phyloP scores from a whole-genome alignment of 2,329 filamentous ascomycete genomes.

The Alternaria incomplexa region DNA sequence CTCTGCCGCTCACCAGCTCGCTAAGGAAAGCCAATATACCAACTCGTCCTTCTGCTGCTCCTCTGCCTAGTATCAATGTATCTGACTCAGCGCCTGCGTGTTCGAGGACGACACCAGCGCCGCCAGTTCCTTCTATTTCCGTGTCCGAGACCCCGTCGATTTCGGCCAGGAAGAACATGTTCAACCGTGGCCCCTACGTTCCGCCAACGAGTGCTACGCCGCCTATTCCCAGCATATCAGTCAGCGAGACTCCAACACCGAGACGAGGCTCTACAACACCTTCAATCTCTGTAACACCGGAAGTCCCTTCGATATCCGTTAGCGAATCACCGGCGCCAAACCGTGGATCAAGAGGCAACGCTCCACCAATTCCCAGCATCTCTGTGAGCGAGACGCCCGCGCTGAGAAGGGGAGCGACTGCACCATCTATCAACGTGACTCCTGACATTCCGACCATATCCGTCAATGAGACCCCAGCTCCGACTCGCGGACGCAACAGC shows the following conservation, averaged over 20 bases:
- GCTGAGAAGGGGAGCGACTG: constrained; percentile 6
- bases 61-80: constrained; percentile 57
- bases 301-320: constrained; percentile 40
- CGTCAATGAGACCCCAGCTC: constrained; percentile 26
- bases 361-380: constrained; percentile 1
- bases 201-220: constrained; percentile 26
- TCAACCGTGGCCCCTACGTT: constrained; percentile 19
- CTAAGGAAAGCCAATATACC: constrained; percentile 39
- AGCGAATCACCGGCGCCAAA: constrained; percentile 24
- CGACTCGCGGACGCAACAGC: constrained; percentile 16
- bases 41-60: constrained; percentile 22
- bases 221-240: constrained; percentile 33
- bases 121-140: constrained; percentile 23
- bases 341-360: constrained; percentile 10
- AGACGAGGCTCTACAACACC: constrained; percentile 12
- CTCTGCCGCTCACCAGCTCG: constrained; percentile 29
- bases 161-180: constrained; percentile 24
- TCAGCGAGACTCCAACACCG: constrained; percentile 23
- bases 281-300: constrained; percentile 23
- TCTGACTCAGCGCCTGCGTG: constrained; percentile 49
- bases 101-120: constrained; percentile 32
- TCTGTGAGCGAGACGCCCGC: constrained; percentile 24
- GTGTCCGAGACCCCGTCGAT: constrained; percentile 34
- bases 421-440: constrained; percentile 24
- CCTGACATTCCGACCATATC: constrained; percentile 39